phyloP scores from a whole-genome alignment of 2,329 filamentous ascomycete genomes.

The Aspergillus viridinutans region DNA sequence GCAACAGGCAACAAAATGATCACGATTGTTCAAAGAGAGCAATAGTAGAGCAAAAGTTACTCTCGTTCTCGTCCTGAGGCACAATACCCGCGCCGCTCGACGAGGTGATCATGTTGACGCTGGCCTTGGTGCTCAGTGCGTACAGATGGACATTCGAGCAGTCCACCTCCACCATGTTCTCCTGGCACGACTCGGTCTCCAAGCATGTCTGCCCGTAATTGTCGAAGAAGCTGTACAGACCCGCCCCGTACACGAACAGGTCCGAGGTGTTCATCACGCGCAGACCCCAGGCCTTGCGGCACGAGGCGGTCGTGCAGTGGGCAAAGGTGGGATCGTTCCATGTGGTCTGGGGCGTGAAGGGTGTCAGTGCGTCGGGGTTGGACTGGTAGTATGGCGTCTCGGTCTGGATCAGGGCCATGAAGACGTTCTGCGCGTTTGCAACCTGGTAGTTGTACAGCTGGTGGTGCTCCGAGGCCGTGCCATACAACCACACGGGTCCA shows the following conservation, averaged over 20 bases:
- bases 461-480: conserved; percentile 61
- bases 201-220: conserved; percentile 74
- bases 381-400: conserved; percentile 85
- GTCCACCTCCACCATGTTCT: conserved; percentile 72
- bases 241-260: conserved; percentile 66
- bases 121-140: conserved; percentile 70
- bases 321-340: conserved; percentile 62
- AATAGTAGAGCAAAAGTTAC: conserved; percentile 43
- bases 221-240: conserved; percentile 78
- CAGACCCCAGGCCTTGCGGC: conserved; percentile 73
- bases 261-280: conserved; percentile 65
- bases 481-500: conserved; percentile 79
- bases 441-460: conserved; percentile 78
- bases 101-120: conserved; percentile 65
- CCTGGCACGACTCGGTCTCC: conserved; percentile 64
- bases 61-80: conserved; percentile 36
- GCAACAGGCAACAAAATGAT: neutral
- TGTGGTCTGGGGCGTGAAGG: conserved; percentile 32
- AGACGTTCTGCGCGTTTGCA: conserved; percentile 70
- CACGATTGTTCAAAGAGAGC: conserved; percentile 38
- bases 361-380: conserved; percentile 66
- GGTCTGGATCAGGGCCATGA: conserved; percentile 78
- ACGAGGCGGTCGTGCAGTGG: conserved; percentile 53
- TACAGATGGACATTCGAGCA: conserved; percentile 61
- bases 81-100: conserved; percentile 33